These are phyloP conservation scores for Tuber melanosporum DNA, from an alignment of 495 filamentous ascomycete species.

Conservation along the genomic window DNA sequence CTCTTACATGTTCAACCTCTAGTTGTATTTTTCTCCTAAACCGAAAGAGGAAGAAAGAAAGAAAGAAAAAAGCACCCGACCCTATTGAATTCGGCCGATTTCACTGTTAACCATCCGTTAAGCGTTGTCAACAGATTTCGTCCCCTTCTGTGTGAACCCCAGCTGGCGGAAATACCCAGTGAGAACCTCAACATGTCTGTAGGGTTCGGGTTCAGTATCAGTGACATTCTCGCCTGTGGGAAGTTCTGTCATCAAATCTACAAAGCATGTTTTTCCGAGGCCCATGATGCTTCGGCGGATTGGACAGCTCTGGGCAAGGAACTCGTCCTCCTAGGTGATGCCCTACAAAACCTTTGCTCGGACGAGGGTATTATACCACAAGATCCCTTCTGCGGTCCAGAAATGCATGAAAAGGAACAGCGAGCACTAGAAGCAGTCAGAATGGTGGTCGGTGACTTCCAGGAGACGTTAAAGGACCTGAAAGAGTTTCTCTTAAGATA, in stretches of 20 bases:
- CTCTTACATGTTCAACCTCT: neutral
- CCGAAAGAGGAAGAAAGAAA: neutral
- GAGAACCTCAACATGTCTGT: slow-evolving; percentile 11
- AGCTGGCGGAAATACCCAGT: neutral
- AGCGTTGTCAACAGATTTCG: neutral
- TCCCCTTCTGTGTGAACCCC: neutral
- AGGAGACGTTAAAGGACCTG: slow-evolving; percentile 18
- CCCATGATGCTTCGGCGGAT: slow-evolving; percentile 11
- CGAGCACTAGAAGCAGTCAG: slow-evolving; percentile 17
- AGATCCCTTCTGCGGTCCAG: neutral
- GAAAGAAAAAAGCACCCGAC: neutral
- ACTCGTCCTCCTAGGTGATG: slow-evolving; percentile 11
- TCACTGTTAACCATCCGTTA: neutral
- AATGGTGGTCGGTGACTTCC: slow-evolving; percentile 23
- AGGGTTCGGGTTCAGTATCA: slow-evolving; percentile 18
- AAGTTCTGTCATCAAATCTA: slow-evolving; percentile 23
- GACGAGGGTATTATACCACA: slow-evolving; percentile 17
- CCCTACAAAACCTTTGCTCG: slow-evolving; percentile 15
- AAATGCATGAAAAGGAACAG: slow-evolving; percentile 17
- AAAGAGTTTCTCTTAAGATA: slow-evolving; percentile 13
- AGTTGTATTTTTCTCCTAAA: neutral
- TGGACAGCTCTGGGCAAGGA: slow-evolving; percentile 20
- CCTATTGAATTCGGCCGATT: neutral
- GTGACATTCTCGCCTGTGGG: slow-evolving; percentile 26
- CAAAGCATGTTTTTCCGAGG: slow-evolving; percentile 22